Conservation (phyloP, 1,284 basidiomycete genomes). For the Baeospora myosura region DNA sequence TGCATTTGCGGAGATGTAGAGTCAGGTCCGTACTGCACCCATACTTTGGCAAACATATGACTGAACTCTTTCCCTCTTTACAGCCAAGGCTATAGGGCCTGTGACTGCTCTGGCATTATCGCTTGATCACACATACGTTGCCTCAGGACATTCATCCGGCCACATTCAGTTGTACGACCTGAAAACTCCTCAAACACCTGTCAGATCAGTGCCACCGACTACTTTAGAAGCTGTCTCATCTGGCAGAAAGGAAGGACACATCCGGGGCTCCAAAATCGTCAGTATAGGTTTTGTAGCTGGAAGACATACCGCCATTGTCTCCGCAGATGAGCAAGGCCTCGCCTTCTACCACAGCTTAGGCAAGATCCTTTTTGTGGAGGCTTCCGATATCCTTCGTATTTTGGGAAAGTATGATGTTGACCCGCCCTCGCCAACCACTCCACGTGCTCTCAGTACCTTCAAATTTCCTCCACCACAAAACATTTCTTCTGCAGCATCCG, state of each 20-base stretch:
- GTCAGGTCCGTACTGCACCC: slow-evolving; percentile 38
- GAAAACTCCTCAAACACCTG: slow-evolving; percentile 57
- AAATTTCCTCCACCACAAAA: slow-evolving; percentile 11
- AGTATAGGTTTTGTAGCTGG: slow-evolving; percentile 89
- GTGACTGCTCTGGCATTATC: slow-evolving; percentile 90
- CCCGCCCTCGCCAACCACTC: slow-evolving; percentile 15
- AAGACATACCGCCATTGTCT: slow-evolving; percentile 89
- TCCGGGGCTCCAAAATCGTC: slow-evolving; percentile 79
- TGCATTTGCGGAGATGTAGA: slow-evolving; percentile 67
- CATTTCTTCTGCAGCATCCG: slow-evolving; percentile 11
- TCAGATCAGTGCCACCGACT: slow-evolving; percentile 69
- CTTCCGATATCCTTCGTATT: slow-evolving; percentile 90
- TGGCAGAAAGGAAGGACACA: slow-evolving; percentile 90
- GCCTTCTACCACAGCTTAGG: slow-evolving; percentile 96
- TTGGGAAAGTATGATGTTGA: slow-evolving; percentile 84
- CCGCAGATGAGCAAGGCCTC: slow-evolving; percentile 85
- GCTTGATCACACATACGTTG: slow-evolving; percentile 90
- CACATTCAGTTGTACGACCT: slow-evolving; percentile 87
- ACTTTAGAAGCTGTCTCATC: slow-evolving; percentile 59
- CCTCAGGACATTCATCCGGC: slow-evolving; percentile 82
- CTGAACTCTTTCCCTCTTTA: too few species aligned
- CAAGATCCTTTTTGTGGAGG: slow-evolving; percentile 92
- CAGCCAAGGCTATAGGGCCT: slow-evolving; percentile 63
- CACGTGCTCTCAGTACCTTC: too few species aligned
- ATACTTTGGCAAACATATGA: slow-evolving; percentile 11